Base-by-base conservation (phyloP, 495 filamentous ascomycete species). In the Aspergillus taichungensis region DNA sequence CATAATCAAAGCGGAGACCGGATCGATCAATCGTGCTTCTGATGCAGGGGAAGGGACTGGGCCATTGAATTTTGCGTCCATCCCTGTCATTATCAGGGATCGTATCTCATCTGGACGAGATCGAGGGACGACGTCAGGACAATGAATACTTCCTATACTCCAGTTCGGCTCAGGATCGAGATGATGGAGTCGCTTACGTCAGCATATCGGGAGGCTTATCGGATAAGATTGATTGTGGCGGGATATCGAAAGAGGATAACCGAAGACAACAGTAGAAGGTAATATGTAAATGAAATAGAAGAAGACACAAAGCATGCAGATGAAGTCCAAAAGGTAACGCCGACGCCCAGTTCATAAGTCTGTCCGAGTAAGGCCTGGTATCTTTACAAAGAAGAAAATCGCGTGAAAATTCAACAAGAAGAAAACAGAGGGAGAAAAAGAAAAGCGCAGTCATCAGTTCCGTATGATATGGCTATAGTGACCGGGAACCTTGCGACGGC, bases 391-490 rank as follows among this genome's bases (percentile, higher is more conserved):
- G 28, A 13, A 24, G 8, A 18, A 42, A 37, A 46, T 11, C 18
- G 40, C 32, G 9, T 18, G 37, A 27, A 37, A 36, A 13, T 24
- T 2, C 18, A 24, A 24, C 9, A 10, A 34, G 11, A 18, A 12
- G 46, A 37, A 34, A 47, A 35, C 3, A 49, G 9, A 0, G 32
- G 38, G 35, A 46, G 38, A 64, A 37, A 9, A 31, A 14, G 1
- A 34, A 53, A 7, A 10, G 35, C 6, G 13, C 31, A 18, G 1
- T 13, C 12, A 32, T 57, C 47, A 63, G 13, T 45, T 3, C 10
- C 59, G 55, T 32, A 87, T 77, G 37, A 91, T 88, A 63, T 95
- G 88, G 54, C 83, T 89, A 53, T 89, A 91, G 61, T 95, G 88
- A 0, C 88, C 88, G 0, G 87, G 88, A 28, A 91, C 82, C 61